Evolutionary conservation across 2,329 filamentous ascomycete genomes (phyloP).

Genomic region (Chaetomiaceae sp.): DNA sequence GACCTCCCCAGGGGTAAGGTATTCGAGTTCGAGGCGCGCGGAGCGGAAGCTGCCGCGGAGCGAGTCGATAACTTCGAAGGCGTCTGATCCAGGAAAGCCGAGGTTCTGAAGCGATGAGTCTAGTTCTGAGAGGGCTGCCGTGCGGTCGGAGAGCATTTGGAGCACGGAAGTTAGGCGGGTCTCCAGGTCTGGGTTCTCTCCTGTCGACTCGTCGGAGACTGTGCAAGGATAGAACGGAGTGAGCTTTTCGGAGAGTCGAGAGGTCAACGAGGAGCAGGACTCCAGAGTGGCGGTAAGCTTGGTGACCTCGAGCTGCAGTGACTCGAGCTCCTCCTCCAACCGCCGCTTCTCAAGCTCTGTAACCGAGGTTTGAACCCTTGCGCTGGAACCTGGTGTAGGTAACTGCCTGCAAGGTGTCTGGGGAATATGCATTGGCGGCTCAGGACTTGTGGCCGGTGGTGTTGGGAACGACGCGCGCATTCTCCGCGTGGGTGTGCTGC

Average conservation of each 20-base stretch:
- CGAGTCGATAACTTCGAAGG: conserved; percentile 43
- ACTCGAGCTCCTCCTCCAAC: conserved; percentile 44
- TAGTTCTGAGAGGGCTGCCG: conserved; percentile 42
- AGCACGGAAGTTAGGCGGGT: conserved; percentile 40
- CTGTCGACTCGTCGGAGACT: conserved; percentile 17
- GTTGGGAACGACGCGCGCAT: conserved; percentile 47
- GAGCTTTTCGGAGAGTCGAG: conserved; percentile 36
- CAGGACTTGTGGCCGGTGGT: conserved; percentile 51
- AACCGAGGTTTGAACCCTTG: conserved; percentile 38
- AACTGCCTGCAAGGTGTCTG: conserved; percentile 37
- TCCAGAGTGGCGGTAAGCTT: conserved; percentile 46
- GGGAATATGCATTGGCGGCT: conserved; percentile 22
- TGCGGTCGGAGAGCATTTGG: conserved; percentile 44
- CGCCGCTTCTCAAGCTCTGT: conserved; percentile 39
- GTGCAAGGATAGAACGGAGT: conserved; percentile 29
- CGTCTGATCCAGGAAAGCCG: conserved; percentile 47
- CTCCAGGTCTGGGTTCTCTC: conserved; percentile 36
- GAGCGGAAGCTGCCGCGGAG: conserved; percentile 48
- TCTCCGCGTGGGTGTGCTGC: conserved; percentile 45
- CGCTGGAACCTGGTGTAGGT: conserved; percentile 30
- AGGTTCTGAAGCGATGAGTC: conserved; percentile 42
- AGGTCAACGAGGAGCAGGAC: conserved; percentile 40
- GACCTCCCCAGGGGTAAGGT: conserved; percentile 56
- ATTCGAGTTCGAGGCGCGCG: conserved; percentile 58
- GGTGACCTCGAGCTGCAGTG: conserved; percentile 43